Conservation (phyloP, 1,284 basidiomycete genomes). For the Malassezia pachydermatis region DNA sequence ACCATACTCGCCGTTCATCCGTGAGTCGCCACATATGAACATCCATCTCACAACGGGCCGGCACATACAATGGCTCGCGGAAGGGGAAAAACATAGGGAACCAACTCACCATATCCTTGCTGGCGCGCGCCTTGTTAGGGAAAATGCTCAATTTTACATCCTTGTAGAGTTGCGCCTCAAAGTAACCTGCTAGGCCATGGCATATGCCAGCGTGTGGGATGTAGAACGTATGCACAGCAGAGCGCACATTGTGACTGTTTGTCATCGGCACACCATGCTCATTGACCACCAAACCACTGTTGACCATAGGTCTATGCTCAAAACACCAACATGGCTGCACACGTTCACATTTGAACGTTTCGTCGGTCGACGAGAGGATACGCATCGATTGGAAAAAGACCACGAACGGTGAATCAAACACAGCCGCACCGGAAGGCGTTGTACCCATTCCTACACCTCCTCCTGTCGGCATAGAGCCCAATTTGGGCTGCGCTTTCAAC, state of each 20-base stretch:
- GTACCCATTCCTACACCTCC: slow-evolving; percentile 15
- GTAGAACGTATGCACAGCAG: slow-evolving; percentile 59
- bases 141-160: slow-evolving; percentile 85
- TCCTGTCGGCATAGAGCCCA: slow-evolving; percentile 21
- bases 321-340: slow-evolving; percentile 97
- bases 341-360: slow-evolving; percentile 57
- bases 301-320: slow-evolving; percentile 57
- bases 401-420: slow-evolving; percentile 85
- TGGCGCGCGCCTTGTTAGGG: slow-evolving; percentile 67
- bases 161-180: slow-evolving; percentile 84
- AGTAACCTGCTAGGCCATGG: slow-evolving; percentile 96
- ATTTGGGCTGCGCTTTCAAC: slow-evolving; percentile 16
- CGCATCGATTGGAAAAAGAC: slow-evolving; percentile 85
- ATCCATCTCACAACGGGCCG: slow-evolving; percentile 78
- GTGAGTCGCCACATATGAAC: slow-evolving; percentile 91
- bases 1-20: slow-evolving; percentile 73
- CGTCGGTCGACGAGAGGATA: slow-evolving; percentile 51
- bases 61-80: slow-evolving; percentile 83
- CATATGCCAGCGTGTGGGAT: slow-evolving; percentile 89
- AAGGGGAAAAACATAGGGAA: slow-evolving; percentile 91
- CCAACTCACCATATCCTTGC: slow-evolving; percentile 93
- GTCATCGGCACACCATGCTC: slow-evolving; percentile 46
- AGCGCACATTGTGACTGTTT: slow-evolving; percentile 50
- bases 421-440: slow-evolving; percentile 49
- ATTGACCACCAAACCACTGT: slow-evolving; percentile 27